Conservation (phyloP, 768 basidiomycete species). For the Crucibulum laeve region DNA sequence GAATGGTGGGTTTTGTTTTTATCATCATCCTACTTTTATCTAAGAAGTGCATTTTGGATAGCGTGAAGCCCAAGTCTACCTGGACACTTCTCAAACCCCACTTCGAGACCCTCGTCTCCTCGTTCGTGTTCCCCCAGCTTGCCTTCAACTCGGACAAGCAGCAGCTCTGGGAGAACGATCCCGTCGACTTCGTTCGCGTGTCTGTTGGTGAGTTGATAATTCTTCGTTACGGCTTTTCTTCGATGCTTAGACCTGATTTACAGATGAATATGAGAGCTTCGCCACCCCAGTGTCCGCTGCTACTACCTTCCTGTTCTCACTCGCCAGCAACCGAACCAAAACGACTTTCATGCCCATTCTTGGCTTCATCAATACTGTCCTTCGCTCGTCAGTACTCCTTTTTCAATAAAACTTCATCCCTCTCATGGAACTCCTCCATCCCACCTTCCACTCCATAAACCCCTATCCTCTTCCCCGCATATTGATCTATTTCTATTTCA, state of each 20-base stretch:
- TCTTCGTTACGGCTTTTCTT: background rate
- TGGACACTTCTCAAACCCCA: constrained; percentile 88
- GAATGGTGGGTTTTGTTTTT: constrained; percentile 60
- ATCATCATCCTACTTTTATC: background rate
- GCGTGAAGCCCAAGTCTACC: constrained; percentile 91
- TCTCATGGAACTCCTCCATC: too few relatives aligned
- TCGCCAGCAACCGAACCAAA: constrained; percentile 78
- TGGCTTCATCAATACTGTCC: constrained; percentile 69
- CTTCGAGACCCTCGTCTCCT: constrained; percentile 69
- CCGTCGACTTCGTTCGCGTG: constrained; percentile 75
- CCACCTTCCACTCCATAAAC: too few relatives aligned
- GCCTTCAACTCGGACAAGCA: constrained; percentile 68
- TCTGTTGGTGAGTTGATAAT: constrained; percentile 52
- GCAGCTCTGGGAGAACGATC: constrained; percentile 76
- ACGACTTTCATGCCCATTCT: constrained; percentile 80
- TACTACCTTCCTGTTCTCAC: constrained; percentile 73
- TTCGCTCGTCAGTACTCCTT: constrained; percentile 49
- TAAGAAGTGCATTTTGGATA: constrained; percentile 20
- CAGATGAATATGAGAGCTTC: constrained; percentile 81
- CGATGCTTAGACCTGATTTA: background rate
- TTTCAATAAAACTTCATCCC: background rate
- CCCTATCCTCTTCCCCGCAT: too few relatives aligned
- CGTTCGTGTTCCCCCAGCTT: constrained; percentile 83
- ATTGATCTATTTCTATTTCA: too few relatives aligned
- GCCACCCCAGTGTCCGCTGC: constrained; percentile 76